Conservation (phyloP, 2,329 filamentous ascomycete species). For the Sporothrix inflata region DNA sequence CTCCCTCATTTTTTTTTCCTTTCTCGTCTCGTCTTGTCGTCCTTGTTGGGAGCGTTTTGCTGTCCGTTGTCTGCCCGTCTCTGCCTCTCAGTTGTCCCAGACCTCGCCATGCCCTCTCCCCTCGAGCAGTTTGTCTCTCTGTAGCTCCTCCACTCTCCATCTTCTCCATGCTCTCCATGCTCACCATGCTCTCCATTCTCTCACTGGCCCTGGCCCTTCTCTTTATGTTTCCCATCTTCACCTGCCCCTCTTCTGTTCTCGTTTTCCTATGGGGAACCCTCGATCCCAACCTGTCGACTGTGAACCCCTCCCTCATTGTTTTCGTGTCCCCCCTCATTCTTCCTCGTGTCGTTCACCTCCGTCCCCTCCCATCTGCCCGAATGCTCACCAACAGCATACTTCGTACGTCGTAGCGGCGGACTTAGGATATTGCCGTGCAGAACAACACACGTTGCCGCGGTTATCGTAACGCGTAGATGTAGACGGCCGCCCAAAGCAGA, state of each 20-base stretch:
- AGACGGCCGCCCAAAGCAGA: no score
- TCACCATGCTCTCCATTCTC: neutral
- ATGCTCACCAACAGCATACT: neutral
- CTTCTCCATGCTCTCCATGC: neutral
- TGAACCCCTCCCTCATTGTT: neutral
- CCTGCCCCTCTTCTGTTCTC: neutral
- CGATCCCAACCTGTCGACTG: neutral
- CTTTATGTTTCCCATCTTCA: neutral
- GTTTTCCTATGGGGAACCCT: neutral
- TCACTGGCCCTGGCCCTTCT: neutral
- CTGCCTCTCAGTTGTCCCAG: neutral
- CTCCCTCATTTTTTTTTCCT: neutral
- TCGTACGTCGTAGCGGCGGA: neutral
- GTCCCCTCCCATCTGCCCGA: neutral
- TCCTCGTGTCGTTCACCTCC: neutral
- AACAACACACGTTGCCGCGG: neutral
- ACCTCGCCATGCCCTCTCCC: neutral
- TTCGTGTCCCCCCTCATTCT: no score
- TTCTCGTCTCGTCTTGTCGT: neutral
- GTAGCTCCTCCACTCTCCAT: neutral
- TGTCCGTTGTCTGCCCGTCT: neutral
- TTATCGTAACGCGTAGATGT: conserved; percentile 8
- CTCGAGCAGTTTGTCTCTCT: neutral
- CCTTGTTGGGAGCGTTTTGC: neutral
- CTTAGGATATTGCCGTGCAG: conserved; percentile 12